phyloP scores from a whole-genome alignment of 306 rosid species.

The Quercus mongolica region DNA sequence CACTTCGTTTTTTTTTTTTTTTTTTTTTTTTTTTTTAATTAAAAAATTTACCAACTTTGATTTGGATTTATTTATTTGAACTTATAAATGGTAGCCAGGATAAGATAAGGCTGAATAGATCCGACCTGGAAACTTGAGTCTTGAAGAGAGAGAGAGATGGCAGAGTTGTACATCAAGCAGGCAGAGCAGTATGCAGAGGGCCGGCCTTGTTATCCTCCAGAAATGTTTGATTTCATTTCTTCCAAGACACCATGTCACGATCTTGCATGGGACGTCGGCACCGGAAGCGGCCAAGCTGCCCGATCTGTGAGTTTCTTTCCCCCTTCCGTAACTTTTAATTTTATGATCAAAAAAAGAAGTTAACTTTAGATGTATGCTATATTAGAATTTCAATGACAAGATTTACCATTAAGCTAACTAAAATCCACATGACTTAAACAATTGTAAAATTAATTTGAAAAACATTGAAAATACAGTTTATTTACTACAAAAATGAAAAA shows the following conservation, averaged over 20 bases:
- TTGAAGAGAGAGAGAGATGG: constrained; percentile 20
- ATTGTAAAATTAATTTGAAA: too few relatives aligned
- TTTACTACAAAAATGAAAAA: too few relatives aligned
- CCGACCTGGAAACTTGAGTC: background rate
- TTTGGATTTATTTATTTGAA: too few relatives aligned
- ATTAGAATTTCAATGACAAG: too few relatives aligned
- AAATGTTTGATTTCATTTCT: background rate
- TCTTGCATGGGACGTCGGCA: constrained; percentile 84
- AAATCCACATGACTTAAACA: rapidly evolving
- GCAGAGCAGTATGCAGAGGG: constrained; percentile 49
- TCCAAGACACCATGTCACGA: constrained; percentile 20
- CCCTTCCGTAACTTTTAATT: background rate
- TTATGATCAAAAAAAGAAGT: too few relatives aligned
- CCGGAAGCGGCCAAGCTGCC: constrained; percentile 90
- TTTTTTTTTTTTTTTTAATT: too few relatives aligned
- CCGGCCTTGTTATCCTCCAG: constrained; percentile 64
- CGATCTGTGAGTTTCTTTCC: constrained; percentile 35
- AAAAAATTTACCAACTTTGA: too few relatives aligned
- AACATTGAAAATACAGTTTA: too few relatives aligned
- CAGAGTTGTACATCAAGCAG: constrained; percentile 44
- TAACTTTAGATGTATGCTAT: background rate
- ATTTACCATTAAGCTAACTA: too few relatives aligned
- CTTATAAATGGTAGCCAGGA: background rate
- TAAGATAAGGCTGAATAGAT: background rate
- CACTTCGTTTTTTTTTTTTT: too few relatives aligned